These are phyloP conservation scores for Verticillium zaregamsianum DNA, from an alignment of 2,329 filamentous ascomycete genomes.

Conservation along the genomic window DNA sequence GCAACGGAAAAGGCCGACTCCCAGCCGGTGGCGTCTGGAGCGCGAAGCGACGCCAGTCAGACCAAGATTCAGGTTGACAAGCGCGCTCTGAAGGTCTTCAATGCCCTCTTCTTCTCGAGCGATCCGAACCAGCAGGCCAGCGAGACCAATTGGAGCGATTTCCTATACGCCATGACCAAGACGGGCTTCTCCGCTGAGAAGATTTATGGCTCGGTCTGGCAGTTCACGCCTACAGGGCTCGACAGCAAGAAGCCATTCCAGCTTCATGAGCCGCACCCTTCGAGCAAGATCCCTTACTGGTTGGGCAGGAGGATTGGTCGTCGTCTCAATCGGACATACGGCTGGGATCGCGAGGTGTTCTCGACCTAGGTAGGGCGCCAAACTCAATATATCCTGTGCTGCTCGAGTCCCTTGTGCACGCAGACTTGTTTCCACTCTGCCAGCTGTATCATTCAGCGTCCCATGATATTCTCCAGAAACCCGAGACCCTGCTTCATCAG, in stretches of 20 bases:
- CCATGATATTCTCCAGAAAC: no score
- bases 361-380: background rate
- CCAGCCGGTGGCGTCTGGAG: conserved; percentile 1
- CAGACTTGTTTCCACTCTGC: no score
- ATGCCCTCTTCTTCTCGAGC: conserved; percentile 34
- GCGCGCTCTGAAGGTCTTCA: conserved; percentile 28
- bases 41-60: background rate
- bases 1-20: conserved; percentile 1
- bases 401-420: no score
- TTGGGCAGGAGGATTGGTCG: conserved; percentile 42
- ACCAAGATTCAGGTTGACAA: conserved; percentile 19
- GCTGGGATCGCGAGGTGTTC: conserved; percentile 33
- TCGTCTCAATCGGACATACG: conserved; percentile 44
- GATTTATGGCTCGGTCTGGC: conserved; percentile 58
- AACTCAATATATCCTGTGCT: no score
- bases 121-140: conserved; percentile 21
- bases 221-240: conserved; percentile 41
- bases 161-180: conserved; percentile 46
- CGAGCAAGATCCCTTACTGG: conserved; percentile 42
- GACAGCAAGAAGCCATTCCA: conserved; percentile 47
- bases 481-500: no score
- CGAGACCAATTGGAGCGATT: conserved; percentile 49
- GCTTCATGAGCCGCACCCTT: conserved; percentile 57
- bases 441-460: no score
- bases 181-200: conserved; percentile 50